Evolutionary conservation across 2,329 filamentous ascomycete genomes (phyloP).

Genomic region (Didymella exigua): DNA sequence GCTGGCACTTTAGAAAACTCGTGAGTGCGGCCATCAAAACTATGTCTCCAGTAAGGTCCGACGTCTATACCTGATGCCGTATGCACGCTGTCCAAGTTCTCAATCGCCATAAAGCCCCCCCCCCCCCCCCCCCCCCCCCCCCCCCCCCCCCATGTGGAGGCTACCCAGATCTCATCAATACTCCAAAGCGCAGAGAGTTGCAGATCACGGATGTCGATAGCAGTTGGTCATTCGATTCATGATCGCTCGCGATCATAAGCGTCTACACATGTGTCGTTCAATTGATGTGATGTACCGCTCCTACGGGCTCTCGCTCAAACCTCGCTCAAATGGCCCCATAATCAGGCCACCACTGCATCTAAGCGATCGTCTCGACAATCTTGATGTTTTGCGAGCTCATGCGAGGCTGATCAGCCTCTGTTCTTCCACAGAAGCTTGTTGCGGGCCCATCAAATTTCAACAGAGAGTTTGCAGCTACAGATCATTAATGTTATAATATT

Average conservation of each 20-base stretch:
- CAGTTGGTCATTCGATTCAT: not conserved
- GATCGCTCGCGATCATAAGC: not conserved
- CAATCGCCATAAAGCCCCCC: too few relatives aligned
- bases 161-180: too few relatives aligned
- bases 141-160: too few relatives aligned
- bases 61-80: too few relatives aligned
- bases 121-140: too few relatives aligned
- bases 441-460: not conserved
- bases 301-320: not conserved
- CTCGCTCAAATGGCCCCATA: not conserved
- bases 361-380: not conserved
- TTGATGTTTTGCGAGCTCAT: not conserved
- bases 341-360: not conserved
- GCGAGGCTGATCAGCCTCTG: not conserved
- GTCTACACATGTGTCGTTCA: not conserved
- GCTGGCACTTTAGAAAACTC: too few relatives aligned
- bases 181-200: not conserved
- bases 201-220: too few relatives aligned
- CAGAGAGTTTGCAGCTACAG: too few relatives aligned
- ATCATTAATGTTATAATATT: not conserved
- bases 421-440: too few relatives aligned
- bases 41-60: too few relatives aligned
- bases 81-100: too few relatives aligned
- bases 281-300: not conserved
- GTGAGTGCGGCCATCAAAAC: too few relatives aligned